Base-by-base conservation (phyloP, 805 yeast genomes). In the Kuraishia capsulata region DNA sequence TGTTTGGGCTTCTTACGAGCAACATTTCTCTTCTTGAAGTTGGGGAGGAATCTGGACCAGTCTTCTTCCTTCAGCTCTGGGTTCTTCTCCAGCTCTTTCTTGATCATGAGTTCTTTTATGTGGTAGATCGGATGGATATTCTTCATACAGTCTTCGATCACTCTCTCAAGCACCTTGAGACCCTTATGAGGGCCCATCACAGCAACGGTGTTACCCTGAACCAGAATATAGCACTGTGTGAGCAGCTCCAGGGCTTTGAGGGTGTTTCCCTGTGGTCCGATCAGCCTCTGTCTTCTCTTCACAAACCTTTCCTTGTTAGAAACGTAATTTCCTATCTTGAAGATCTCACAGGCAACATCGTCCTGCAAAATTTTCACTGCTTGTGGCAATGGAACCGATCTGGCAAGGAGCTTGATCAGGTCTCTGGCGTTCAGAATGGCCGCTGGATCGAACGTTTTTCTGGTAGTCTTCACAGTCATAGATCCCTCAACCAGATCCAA, bases 51-150 rank as follows among this genome's bases (percentile, higher is more conserved):
- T 61, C 98, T 74, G 20, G 88, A 78, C 98, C 98, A 92, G 62
- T 88, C 96, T 62, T 92, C 97, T 39, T 85, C 69, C 23, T 95
- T 96, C 46, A 92, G 71, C 52, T 92, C 97, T 9, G 98, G 98
- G 53, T 85, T 87, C 65, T 88, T 85, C 24, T 95, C 86, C 45
- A 92, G 69, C 62, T 92, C 98, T 59, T 92, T 82, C 64, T 89
- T 90, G 57, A 92, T 90, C 98, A 92, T 92, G 44, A 92, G 70
- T 60, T 92, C 98, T 59, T 92, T 92, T 55, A 92, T 90, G 59
- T 92, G 90, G 62, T 92, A 92, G 44, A 92, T 90, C n/a, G 98
- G 98, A 58, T 92, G 98, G 11, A 92, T 71, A 52, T 92, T 92
- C 54, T 73, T 78, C 98, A 92, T 92, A 62, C 97, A 92, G 57